Conservation (phyloP, 768 basidiomycete genomes). For the Lactifluus hygrophoroides region DNA sequence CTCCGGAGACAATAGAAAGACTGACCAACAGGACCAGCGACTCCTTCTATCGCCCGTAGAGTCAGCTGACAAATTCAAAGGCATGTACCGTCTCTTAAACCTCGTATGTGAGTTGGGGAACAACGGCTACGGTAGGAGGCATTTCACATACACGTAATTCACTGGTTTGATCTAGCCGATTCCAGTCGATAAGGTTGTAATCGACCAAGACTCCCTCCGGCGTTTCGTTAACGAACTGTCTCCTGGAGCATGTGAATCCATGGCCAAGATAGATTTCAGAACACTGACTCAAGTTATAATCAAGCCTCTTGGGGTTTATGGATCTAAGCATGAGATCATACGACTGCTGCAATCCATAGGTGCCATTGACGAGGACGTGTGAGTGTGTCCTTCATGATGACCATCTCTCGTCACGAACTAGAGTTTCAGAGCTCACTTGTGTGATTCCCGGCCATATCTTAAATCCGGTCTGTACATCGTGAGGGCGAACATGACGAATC, state of each 20-base stretch:
- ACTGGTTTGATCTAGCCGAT: neutral
- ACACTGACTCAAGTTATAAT: slow-evolving; percentile 37
- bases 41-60: too few relatives aligned
- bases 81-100: too few relatives aligned
- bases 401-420: neutral
- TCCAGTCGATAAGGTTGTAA: slow-evolving; percentile 55
- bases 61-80: too few relatives aligned
- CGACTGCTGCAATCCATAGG: slow-evolving; percentile 32
- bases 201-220: slow-evolving; percentile 40
- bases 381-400: slow-evolving; percentile 25
- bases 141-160: too few relatives aligned
- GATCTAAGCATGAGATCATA: slow-evolving; percentile 42
- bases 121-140: too few relatives aligned
- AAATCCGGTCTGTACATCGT: slow-evolving; percentile 32
- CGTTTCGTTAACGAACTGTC: slow-evolving; percentile 38
- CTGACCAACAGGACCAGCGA: too few relatives aligned
- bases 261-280: slow-evolving; percentile 48
- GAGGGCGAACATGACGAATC: neutral
- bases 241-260: slow-evolving; percentile 42
- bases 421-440: too few relatives aligned
- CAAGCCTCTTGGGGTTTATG: slow-evolving; percentile 49
- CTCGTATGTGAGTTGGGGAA: too few relatives aligned
- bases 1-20: too few relatives aligned
- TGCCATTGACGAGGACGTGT: slow-evolving; percentile 34
- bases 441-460: slow-evolving; percentile 25